Evolutionary conservation across 768 basidiomycete species (phyloP).

Genomic region (Hebeloma cylindrosporum): DNA sequence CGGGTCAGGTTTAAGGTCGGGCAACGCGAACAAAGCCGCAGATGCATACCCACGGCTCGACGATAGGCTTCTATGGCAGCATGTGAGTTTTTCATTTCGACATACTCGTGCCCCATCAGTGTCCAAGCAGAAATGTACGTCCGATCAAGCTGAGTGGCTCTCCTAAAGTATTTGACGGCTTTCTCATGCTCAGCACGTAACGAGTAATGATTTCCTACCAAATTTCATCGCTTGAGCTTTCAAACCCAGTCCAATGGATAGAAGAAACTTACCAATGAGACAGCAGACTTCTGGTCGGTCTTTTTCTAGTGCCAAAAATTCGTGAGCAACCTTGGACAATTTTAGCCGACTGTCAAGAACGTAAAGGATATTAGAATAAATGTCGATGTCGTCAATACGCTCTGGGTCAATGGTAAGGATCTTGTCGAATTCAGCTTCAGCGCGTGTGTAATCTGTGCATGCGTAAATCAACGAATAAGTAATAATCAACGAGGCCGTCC

Average conservation of each 20-base stretch:
- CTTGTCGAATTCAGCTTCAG: constrained; percentile 81
- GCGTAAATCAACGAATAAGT: constrained; percentile 8
- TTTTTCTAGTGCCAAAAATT: constrained; percentile 85
- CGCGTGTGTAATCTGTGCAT: constrained; percentile 77
- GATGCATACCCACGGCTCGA: constrained; percentile 82
- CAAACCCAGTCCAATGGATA: constrained; percentile 1
- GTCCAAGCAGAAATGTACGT: constrained; percentile 98
- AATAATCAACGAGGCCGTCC: constrained; percentile 2
- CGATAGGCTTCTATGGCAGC: constrained; percentile 98
- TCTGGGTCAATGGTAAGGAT: constrained; percentile 81
- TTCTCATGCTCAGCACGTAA: constrained; percentile 92
- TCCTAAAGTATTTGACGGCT: constrained; percentile 91
- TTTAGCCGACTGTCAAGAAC: constrained; percentile 89
- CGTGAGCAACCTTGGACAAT: constrained; percentile 87
- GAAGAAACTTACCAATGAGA: constrained; percentile 73
- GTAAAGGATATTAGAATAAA: constrained; percentile 96
- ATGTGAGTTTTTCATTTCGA: constrained; percentile 99
- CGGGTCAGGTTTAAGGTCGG: constrained; percentile 2
- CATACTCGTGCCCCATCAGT: constrained; percentile 97
- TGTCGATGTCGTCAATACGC: constrained; percentile 92
- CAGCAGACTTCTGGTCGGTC: constrained; percentile 97
- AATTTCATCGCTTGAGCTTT: constrained; percentile 5
- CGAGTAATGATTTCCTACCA: constrained; percentile 94
- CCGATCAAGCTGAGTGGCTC: constrained; percentile 92
- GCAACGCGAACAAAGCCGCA: constrained; percentile 1